A percentile compares a stretch with the other conserved stretches of the same genome.
These are phyloP conservation scores for Umbelopsis vinacea DNA, from an alignment of 192 early-diverging fungal species.

Conservation along the genomic window DNA sequence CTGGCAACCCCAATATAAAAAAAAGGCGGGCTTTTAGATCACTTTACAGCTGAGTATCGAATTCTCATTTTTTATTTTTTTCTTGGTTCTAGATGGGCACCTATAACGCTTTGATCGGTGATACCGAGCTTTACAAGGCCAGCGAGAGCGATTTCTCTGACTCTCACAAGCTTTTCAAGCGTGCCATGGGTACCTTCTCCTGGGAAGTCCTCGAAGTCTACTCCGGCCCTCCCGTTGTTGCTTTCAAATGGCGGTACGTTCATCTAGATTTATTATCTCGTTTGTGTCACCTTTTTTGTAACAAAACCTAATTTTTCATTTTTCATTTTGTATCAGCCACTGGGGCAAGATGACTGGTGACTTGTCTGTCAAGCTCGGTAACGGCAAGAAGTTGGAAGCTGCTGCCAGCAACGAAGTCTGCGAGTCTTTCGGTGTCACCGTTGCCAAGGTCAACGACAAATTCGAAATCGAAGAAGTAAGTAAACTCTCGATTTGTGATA, in stretches of 20 bases:
- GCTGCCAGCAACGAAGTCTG: slow-evolving; percentile 43
- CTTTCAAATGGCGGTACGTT: slow-evolving; percentile 49
- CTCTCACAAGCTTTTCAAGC: slow-evolving; percentile 50
- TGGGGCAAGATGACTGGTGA: slow-evolving; percentile 49
- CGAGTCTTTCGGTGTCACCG: slow-evolving; percentile 43
- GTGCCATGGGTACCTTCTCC: slow-evolving; percentile 41
- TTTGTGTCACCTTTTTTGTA: neutral
- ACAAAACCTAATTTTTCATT: neutral
- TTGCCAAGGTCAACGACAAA: slow-evolving; percentile 48
- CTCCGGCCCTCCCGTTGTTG: slow-evolving; percentile 49
- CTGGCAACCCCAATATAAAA: neutral
- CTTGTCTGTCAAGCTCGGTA: slow-evolving; percentile 35
- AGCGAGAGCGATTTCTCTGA: slow-evolving; percentile 47
- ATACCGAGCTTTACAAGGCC: slow-evolving; percentile 47
- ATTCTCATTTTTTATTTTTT: neutral
- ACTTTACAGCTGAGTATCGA: neutral
- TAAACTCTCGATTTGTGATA: neutral
- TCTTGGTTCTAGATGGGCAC: slow-evolving; percentile 37
- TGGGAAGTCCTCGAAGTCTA: slow-evolving; percentile 52
- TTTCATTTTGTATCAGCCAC: slow-evolving; percentile 22
- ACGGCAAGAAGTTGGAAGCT: slow-evolving; percentile 45
- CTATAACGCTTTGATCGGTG: slow-evolving; percentile 52
- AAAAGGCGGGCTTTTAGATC: neutral
- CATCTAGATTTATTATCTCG: neutral
- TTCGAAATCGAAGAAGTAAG: slow-evolving; percentile 46